Conservation (phyloP, 306 rosid genomes). For the Rosa multiflora region DNA sequence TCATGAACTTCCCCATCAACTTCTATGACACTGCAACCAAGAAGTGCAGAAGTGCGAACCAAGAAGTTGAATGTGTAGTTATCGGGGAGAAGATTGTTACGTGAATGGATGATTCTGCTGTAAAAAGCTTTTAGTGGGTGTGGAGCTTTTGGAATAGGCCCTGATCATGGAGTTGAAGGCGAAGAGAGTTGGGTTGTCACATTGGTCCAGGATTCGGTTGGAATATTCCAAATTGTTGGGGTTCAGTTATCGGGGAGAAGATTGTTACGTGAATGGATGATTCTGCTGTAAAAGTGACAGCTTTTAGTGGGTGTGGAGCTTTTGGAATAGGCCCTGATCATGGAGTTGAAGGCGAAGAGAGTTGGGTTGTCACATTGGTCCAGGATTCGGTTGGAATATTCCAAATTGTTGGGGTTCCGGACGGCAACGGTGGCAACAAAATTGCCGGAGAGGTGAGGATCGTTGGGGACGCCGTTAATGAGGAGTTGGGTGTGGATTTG, state of each 20-base stretch:
- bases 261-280: slow-evolving; percentile 29
- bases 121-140: no score
- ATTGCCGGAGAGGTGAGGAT: slow-evolving; percentile 29
- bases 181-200: slow-evolving; percentile 40
- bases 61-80: slow-evolving; percentile 60
- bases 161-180: slow-evolving; percentile 59
- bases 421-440: slow-evolving; percentile 41
- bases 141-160: no score
- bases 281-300: slow-evolving; percentile 41
- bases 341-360: slow-evolving; percentile 57
- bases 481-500: slow-evolving; percentile 55
- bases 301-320: slow-evolving; percentile 47
- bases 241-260: no score
- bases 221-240: slow-evolving; percentile 33
- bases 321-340: slow-evolving; percentile 64
- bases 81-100: slow-evolving; percentile 35
- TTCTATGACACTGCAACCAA: no score
- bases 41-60: slow-evolving; percentile 37
- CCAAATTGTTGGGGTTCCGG: slow-evolving; percentile 28
- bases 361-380: slow-evolving; percentile 36
- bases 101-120: no score
- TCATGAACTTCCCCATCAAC: no score
- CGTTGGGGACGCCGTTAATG: slow-evolving; percentile 28
- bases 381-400: slow-evolving; percentile 30
- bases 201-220: slow-evolving; percentile 28